Base-by-base conservation (phyloP, 73 alveolate species). In the Durusdinium trenchii region DNA sequence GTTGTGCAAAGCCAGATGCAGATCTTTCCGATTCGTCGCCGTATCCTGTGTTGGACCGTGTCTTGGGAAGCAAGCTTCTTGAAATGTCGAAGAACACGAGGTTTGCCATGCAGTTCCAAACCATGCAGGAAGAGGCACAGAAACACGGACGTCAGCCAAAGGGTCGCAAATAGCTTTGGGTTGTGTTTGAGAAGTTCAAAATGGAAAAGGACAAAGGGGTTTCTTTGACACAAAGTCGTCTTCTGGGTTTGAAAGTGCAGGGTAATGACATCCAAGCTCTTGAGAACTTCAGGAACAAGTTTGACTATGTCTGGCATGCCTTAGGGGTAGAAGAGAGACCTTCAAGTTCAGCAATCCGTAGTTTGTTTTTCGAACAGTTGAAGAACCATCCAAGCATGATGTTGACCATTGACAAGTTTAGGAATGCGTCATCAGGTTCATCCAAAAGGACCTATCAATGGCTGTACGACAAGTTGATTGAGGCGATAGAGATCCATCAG, bases 401-500 rank as follows among this genome's bases (percentile, higher is more conserved):
- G 40, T 40, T 85, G 76, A 54, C 40, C 36, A 85, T 85, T 18
- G 81, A 85, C 51, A 32, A 40, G 42, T 85, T 85, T 14, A 62
- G 76, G 38, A 78, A 78, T 43, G 79, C 94, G 54, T 84, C 94
- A 52, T 10, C 69, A 52, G 26, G 5, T 10, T 52, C 94, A 10
- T 48, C 78, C 28, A 84, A 84, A 52, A 28, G 94, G 3, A 84
- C 69, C n/a, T 50, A 26, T 40, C 67, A 36, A 36, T 84, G 94
- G 94, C 52, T 54, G 52, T 84, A 54, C 23, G 78, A 52, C 10
- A 84, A 52, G 67, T 28, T 84, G 69, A 46, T 52, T 40, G 94
- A 84, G 35, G 94, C 48, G 47, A 84, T 84, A n/a, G 94, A 84
- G 71, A 84, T 84, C 78, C 67, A 57, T 40, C 94, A 84, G 78